Base-by-base conservation (phyloP, 257 asterid genomes). In the Paulownia fortunei region DNA sequence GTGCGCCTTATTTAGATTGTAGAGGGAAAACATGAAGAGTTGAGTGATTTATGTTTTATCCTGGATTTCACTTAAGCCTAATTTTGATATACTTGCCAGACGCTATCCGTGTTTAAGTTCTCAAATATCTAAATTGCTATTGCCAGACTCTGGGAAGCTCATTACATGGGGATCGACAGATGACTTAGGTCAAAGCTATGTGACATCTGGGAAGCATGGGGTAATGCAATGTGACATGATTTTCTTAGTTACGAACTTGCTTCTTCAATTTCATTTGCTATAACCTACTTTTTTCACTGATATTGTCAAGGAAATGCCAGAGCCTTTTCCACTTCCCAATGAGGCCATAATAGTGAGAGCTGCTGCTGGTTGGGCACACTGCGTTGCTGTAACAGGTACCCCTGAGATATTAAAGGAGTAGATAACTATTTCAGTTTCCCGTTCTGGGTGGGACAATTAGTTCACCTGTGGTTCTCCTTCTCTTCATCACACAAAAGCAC, bases 131-230 rank as follows among this genome's bases (percentile, higher is more conserved):
- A 34, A 41, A 21, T 73, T 80, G 51, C 69, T 82, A 68, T 81
- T 76, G 56, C 26, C 86, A 96, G 99, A 92, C 61, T 72, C 89
- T 49, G 98, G 98, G 82, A 96, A 92, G 87, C 94, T 93, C 69
- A 93, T 96, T 84, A 93, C 99, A 26, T 96, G 99, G 98, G 99
- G 99, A 49, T 93, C 99, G 7, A 84, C 96, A 0, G 98, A 92
- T 87, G 97, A 91, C 86, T 81, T 96, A 76, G 99, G 99, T 47
- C 97, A 90, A 84, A 92, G 97, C 93, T 92, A 96, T 67, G 87
- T 93, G 85, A 88, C 98, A 71, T 87, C 98, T 21, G 98, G 99
- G 90, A 93, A 88, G 69, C 99, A 96, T 82, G 98, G 99, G 96
- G 99, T 96, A 92, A 41, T 76, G 77, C 60, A 61, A 27, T 30